phyloP scores from a whole-genome alignment of 352 stramenopile species.

The Phytophthora hybrid region DNA sequence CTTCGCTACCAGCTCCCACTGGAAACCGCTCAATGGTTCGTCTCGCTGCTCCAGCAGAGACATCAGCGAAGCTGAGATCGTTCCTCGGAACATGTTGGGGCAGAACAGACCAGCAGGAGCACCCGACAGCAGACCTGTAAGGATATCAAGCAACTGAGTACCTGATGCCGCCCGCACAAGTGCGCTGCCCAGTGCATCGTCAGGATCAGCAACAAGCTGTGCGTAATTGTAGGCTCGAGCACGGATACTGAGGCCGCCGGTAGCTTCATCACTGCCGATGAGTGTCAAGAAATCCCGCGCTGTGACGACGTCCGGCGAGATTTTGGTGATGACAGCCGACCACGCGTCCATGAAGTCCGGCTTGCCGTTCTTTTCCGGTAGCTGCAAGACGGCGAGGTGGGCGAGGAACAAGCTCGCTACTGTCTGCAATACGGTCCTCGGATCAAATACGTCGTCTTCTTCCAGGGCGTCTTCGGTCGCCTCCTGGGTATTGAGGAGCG shows the following conservation, averaged over 20 bases:
- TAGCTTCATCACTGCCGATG: slow-evolving; percentile 51
- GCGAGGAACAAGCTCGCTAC: slow-evolving; percentile 63
- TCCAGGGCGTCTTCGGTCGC: slow-evolving; percentile 55
- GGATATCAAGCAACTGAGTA: slow-evolving; percentile 72
- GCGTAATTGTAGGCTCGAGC: slow-evolving; percentile 71
- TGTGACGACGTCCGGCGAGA: slow-evolving; percentile 71
- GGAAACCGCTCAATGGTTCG: slow-evolving; percentile 50
- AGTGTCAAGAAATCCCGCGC: slow-evolving; percentile 66
- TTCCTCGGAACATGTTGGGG: slow-evolving; percentile 79
- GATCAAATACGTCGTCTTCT: slow-evolving; percentile 45
- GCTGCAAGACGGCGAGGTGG: slow-evolving; percentile 59
- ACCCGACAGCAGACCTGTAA: slow-evolving; percentile 66
- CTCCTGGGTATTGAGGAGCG: slow-evolving; percentile 66
- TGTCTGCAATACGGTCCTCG: slow-evolving; percentile 47
- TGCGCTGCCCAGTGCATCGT: slow-evolving; percentile 53
- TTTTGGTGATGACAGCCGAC: slow-evolving; percentile 69
- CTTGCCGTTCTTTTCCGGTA: slow-evolving; percentile 59
- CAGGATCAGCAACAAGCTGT: slow-evolving; percentile 61
- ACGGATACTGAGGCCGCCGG: slow-evolving; percentile 52
- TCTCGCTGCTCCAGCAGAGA: slow-evolving; percentile 44
- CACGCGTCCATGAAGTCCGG: slow-evolving; percentile 79
- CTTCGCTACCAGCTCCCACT: slow-evolving; percentile 57
- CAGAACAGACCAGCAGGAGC: slow-evolving; percentile 63
- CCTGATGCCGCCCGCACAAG: slow-evolving; percentile 59
- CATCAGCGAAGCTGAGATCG: slow-evolving; percentile 58